Conservation (phyloP, 768 basidiomycete species). For the Suillus variegatus region DNA sequence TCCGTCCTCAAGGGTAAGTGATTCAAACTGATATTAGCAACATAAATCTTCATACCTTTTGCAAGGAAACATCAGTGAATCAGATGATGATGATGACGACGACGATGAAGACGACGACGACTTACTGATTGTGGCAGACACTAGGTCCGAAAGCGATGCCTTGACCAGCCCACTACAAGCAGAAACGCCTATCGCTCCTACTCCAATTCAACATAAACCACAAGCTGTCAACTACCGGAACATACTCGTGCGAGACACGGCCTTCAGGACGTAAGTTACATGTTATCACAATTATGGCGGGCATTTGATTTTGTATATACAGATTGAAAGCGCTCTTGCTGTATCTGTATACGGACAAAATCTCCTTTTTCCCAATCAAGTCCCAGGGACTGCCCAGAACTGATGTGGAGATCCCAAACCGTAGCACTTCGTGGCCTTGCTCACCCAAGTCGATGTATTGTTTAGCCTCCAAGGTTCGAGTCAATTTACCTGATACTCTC, state of each 20-base stretch:
- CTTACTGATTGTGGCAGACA: slow-evolving; percentile 6
- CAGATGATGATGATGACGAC: background rate
- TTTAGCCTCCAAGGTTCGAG: slow-evolving; percentile 36
- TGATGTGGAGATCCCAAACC: background rate
- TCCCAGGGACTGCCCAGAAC: slow-evolving; percentile 14
- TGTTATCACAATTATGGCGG: background rate
- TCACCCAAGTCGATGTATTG: slow-evolving; percentile 49
- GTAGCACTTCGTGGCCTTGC: slow-evolving; percentile 20
- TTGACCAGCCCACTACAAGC: background rate
- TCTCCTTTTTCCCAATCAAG: slow-evolving; percentile 34
- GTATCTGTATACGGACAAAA: slow-evolving; percentile 39
- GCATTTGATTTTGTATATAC: background rate
- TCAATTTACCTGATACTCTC: background rate
- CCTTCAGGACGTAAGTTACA: slow-evolving; percentile 27
- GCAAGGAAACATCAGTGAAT: slow-evolving; percentile 14
- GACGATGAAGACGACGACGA: background rate
- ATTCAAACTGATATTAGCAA: background rate
- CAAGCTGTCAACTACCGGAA: slow-evolving; percentile 23
- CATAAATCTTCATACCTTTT: background rate
- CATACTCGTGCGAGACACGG: slow-evolving; percentile 26
- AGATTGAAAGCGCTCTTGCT: slow-evolving; percentile 42
- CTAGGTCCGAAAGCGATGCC: slow-evolving; percentile 3
- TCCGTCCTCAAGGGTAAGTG: background rate
- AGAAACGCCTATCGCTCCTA: slow-evolving; percentile 9
- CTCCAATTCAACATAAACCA: background rate